phyloP scores from a whole-genome alignment of 2,329 filamentous ascomycete species.

The Parafenestella ontariensis region DNA sequence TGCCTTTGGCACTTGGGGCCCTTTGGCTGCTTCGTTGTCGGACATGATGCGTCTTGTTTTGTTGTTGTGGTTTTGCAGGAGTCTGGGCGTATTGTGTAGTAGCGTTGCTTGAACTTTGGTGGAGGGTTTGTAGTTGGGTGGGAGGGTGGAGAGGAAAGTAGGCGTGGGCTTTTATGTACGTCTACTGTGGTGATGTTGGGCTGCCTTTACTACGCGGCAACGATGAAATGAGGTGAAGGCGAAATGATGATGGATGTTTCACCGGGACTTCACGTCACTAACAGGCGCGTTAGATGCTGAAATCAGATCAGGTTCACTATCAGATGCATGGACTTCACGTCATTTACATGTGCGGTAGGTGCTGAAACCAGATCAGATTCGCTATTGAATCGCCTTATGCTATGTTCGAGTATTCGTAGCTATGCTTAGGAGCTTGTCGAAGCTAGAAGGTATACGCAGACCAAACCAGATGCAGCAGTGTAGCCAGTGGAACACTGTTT shows the following conservation, averaged over 20 bases:
- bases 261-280: background rate
- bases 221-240: background rate
- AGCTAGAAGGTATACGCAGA: background rate
- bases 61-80: background rate
- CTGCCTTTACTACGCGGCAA: background rate
- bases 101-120: background rate
- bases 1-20: background rate
- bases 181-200: too few relatives aligned
- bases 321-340: background rate
- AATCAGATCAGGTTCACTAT: too few relatives aligned
- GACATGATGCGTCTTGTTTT: conserved; percentile 4
- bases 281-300: background rate
- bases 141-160: background rate
- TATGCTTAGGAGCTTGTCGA: background rate
- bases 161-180: background rate
- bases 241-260: background rate
- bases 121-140: background rate
- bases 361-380: background rate
- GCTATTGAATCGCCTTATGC: background rate
- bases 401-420: background rate
- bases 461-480: background rate
- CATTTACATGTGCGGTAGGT: background rate
- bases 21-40: conserved; percentile 5
- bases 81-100: background rate
- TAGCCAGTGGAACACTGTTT: background rate